These are phyloP conservation scores for Trametes elegans DNA, from an alignment of 768 basidiomycete genomes.

Conservation along the genomic window DNA sequence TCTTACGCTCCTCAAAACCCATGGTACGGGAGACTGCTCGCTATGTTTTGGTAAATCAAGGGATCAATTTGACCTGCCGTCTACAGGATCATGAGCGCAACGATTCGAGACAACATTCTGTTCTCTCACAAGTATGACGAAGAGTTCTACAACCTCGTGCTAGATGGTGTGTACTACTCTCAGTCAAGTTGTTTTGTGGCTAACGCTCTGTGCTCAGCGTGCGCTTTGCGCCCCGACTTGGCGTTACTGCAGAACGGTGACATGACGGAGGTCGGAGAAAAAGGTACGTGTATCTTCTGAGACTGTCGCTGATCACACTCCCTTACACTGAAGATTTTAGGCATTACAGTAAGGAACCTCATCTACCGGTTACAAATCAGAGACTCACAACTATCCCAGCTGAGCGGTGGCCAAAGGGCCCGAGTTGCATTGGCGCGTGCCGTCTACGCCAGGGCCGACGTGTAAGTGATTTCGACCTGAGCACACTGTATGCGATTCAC, in stretches of 20 bases:
- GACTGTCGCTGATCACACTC: no score
- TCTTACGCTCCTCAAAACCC: constrained; percentile 88
- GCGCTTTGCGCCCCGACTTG: constrained; percentile 81
- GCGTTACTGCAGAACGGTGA: constrained; percentile 80
- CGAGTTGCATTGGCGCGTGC: constrained; percentile 83
- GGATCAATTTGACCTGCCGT: no score
- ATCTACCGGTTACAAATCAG: background rate
- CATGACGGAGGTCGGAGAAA: constrained; percentile 82
- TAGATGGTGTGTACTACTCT: constrained; percentile 55
- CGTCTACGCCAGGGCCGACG: constrained; percentile 88
- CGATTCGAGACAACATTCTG: constrained; percentile 86
- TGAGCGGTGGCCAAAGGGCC: constrained; percentile 84
- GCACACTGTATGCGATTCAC: background rate
- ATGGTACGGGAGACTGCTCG: no score
- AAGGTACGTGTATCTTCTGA: constrained; percentile 59
- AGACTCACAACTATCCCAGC: constrained; percentile 32
- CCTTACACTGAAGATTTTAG: no score
- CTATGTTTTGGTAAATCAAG: no score
- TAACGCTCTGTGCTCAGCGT: constrained; percentile 30
- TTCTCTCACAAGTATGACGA: constrained; percentile 91
- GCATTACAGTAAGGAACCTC: constrained; percentile 52
- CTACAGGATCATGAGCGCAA: constrained; percentile 76
- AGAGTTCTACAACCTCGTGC: constrained; percentile 74
- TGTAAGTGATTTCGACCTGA: no score
- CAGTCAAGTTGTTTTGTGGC: background rate